Conservation (phyloP, 352 stramenopile genomes). For the Phytophthora lateralis region DNA sequence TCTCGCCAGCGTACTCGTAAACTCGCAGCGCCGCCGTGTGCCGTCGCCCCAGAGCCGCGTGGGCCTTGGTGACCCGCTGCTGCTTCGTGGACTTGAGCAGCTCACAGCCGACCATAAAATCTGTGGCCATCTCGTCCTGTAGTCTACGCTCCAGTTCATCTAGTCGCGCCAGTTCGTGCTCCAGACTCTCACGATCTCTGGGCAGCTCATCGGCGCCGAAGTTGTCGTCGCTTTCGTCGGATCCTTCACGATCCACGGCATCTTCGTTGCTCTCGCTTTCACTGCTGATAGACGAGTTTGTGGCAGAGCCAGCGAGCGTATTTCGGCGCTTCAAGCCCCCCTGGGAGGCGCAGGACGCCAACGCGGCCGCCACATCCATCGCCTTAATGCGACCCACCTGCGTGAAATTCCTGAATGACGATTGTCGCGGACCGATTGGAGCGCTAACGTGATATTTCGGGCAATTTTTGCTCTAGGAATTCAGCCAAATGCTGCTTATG, state of each 20-base stretch:
- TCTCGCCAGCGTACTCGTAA: constrained; percentile 47
- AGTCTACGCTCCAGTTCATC: constrained; percentile 35
- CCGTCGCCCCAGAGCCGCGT: constrained; percentile 37
- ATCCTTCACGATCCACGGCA: constrained; percentile 9
- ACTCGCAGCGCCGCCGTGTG: constrained; percentile 33
- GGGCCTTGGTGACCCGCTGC: constrained; percentile 30
- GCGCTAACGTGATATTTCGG: not conserved
- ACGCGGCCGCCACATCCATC: constrained; percentile 23
- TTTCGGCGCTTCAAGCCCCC: not conserved
- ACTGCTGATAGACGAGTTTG: constrained; percentile 18
- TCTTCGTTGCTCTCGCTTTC: constrained; percentile 19
- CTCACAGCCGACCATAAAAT: constrained; percentile 45
- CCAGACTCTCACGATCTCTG: constrained; percentile 32
- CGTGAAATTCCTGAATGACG: constrained; percentile 36
- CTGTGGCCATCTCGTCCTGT: constrained; percentile 35
- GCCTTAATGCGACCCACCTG: constrained; percentile 14
- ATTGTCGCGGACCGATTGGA: constrained; percentile 1
- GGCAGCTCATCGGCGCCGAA: constrained; percentile 28
- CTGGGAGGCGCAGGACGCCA: constrained; percentile 10
- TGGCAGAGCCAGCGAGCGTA: not conserved
- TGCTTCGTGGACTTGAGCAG: constrained; percentile 32
- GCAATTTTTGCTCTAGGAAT: not conserved
- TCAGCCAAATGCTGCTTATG: not conserved
- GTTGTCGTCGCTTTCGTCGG: constrained; percentile 22
- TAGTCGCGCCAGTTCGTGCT: constrained; percentile 32